A percentile compares a stretch with the other conserved stretches of the same genome.
Conservation (phyloP, 2,329 filamentous ascomycete genomes). For the Colletotrichum sp. region DNA sequence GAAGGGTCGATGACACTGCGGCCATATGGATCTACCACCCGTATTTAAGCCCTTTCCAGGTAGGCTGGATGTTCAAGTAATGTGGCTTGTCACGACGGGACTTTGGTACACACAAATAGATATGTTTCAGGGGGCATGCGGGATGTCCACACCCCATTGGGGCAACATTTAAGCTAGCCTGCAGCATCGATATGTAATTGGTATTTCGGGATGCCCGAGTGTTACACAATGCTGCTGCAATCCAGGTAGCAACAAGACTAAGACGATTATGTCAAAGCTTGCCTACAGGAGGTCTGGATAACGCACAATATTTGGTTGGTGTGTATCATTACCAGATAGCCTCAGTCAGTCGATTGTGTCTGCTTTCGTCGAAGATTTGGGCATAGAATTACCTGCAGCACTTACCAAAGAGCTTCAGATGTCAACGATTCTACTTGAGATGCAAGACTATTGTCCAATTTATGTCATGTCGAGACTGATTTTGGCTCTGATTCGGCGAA, state of each 20-base stretch:
- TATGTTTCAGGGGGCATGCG: not conserved
- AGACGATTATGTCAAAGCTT: rapidly evolving
- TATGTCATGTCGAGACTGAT: not conserved
- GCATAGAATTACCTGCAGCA: rapidly evolving
- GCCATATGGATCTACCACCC: not conserved
- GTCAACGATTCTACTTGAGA: not conserved
- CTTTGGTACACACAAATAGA: not conserved
- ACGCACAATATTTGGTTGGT: not conserved
- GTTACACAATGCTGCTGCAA: not conserved
- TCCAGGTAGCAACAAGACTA: rapidly evolving
- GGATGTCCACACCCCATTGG: rapidly evolving
- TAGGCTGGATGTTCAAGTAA: not conserved
- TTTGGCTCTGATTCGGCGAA: not conserved
- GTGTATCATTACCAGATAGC: not conserved
- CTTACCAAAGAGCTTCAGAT: rapidly evolving
- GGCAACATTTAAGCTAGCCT: not conserved
- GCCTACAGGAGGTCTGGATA: not conserved
- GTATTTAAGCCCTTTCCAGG: rapidly evolving
- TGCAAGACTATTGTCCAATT: rapidly evolving
- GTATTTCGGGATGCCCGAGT: not conserved
- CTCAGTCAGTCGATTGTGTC: rapidly evolving
- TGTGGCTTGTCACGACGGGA: not conserved
- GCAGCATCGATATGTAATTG: not conserved
- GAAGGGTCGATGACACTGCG: not conserved
- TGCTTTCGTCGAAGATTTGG: not conserved